Base-by-base conservation (phyloP, 2,329 filamentous ascomycete species). In the Fusarium coicis region DNA sequence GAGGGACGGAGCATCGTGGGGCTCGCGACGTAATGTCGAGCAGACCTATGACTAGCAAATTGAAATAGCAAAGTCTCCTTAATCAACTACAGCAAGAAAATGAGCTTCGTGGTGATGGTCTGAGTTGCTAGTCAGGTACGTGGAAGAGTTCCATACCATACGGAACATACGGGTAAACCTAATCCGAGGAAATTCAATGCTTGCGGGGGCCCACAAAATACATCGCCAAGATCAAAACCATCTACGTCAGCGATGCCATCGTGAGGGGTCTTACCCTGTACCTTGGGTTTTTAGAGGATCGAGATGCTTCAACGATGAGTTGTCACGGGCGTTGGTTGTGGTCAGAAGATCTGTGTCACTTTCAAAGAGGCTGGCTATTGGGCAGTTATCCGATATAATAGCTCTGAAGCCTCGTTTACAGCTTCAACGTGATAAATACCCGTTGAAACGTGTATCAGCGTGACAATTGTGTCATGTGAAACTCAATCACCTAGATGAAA, bases 1-100 rank as follows among this genome's bases (percentile, higher is more conserved):
- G 72, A 75, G 36, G 76, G 76, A 54, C 80, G 80, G 30, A 82
- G 73, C 79, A 81, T 81, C 40, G 37, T 52, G 69, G 60, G 50
- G 65, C n/a, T 73, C 49, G n/a, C 32, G 46, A 61, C 21, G 32
- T 28, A 26, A 66, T 44, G 23, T 59, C n/a, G 43, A 49, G 49
- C 43, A 59, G 26, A 26, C 57, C 66, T 44, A 63, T 52, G 37
- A 15, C 58, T 39, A 36, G 36, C 39, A 32, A 57, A 40, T 56
- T 7, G 21, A 44, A 19, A 36, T 21, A 68, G 42, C 8, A 53
- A 54, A 40, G 34, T 37, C 55, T 32, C 36, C 47, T 42, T 4
- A 40, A 59, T 34, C 28, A n/a, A 26, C 36, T 40, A 16, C 47
- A 42, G 11, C 52, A 46, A 60, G 40, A 32, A 10, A 32, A 50